Conservation (phyloP, 1,284 basidiomycete genomes). For the Austropuccinia psidii region DNA sequence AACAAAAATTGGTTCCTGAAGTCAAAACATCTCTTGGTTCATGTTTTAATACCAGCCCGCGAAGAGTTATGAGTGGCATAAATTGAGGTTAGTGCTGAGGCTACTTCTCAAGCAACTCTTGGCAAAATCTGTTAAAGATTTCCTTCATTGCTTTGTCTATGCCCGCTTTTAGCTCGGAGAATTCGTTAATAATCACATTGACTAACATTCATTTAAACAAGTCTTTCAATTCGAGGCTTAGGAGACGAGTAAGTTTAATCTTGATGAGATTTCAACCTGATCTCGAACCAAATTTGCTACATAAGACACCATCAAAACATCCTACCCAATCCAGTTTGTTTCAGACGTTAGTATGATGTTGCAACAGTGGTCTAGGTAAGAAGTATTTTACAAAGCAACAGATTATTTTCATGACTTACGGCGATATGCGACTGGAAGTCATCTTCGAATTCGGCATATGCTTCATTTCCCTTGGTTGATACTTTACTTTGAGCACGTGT, state of each 20-base stretch:
- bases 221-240: too few relatives aligned
- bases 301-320: slow-evolving; percentile 62
- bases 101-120: too few relatives aligned
- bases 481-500: slow-evolving; percentile 44
- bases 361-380: neutral
- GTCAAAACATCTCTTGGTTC: too few relatives aligned
- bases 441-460: slow-evolving; percentile 52
- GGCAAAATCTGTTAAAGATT: too few relatives aligned
- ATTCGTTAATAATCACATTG: too few relatives aligned
- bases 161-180: too few relatives aligned
- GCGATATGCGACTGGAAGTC: slow-evolving; percentile 63
- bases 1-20: too few relatives aligned
- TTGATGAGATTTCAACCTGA: slow-evolving; percentile 85
- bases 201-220: too few relatives aligned
- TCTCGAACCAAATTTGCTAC: slow-evolving; percentile 86
- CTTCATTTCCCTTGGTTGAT: slow-evolving; percentile 61
- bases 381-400: neutral
- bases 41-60: too few relatives aligned
- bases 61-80: too few relatives aligned
- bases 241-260: slow-evolving; percentile 66
- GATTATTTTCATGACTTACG: slow-evolving; percentile 41
- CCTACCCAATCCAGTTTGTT: slow-evolving; percentile 32
- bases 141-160: too few relatives aligned
- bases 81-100: too few relatives aligned
- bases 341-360: neutral